phyloP scores from a whole-genome alignment of 140 eudicot species.

The Cichorium intybus region DNA sequence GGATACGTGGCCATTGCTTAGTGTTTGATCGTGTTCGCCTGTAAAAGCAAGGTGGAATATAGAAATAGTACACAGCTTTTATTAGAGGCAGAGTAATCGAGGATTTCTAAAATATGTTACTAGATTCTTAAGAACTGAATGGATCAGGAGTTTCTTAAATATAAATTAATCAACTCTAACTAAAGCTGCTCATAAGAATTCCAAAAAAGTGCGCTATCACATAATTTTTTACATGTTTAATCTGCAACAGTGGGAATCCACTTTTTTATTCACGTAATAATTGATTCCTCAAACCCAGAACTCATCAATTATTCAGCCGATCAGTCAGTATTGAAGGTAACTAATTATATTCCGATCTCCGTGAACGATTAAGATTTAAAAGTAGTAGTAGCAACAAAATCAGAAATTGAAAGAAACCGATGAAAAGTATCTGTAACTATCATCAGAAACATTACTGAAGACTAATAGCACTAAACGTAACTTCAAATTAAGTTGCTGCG shows the following conservation, averaged over 20 bases:
- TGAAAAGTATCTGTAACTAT: neutral
- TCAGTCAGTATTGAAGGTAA: neutral
- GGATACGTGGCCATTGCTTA: neutral
- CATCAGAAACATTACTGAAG: neutral
- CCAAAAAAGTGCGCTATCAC: neutral
- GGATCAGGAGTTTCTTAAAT: neutral
- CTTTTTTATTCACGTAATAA: neutral
- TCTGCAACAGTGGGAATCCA: neutral
- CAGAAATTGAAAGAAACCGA: neutral
- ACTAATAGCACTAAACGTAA: neutral
- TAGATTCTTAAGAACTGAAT: neutral
- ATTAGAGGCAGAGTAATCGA: neutral
- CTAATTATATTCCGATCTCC: neutral
- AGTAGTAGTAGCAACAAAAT: neutral
- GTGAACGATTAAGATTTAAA: neutral
- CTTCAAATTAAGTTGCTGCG: neutral
- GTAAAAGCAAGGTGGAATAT: neutral
- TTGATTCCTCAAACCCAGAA: neutral
- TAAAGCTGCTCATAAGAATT: neutral
- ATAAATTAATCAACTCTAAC: neutral
- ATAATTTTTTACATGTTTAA: neutral
- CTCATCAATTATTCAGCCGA: neutral
- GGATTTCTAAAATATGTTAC: neutral
- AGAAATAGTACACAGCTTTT: neutral
- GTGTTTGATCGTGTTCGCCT: slow-evolving; percentile 4